Evolutionary conservation across 2,329 filamentous ascomycete genomes (phyloP), one percentile per base, ranked within the genome.

Genomic region (Scolecobasidium constrictum): DNA sequence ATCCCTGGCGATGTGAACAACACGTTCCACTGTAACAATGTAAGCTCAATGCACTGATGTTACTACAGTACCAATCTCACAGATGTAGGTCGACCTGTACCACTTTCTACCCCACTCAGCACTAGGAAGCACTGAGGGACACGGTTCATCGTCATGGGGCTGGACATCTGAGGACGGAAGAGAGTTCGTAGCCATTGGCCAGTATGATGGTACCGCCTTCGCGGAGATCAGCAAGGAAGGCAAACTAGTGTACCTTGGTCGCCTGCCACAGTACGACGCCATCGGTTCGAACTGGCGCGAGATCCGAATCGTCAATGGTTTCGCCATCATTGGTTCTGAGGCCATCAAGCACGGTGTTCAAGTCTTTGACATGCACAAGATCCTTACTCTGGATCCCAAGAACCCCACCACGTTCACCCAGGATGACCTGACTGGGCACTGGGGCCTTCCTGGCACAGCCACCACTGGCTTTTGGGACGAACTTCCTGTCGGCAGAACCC

Each of bases 351-450:
- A 79, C 56, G 70, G 72, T 28, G 68, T 80, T 36, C 76, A 79
- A 57, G 68, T 79, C 57, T 80, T 80, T 52, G 76, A 80, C 57
- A 68, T 78, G 71, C 68, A 64, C 51, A 77, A 69, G 44, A 47
- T 51, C 22, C 38, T 31, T 19, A 44, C 35, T 21, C 43, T 21
- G 21, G 9, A 9, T 31, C 26, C 9, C 26, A 31, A 28, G 28
- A 26, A 4, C n/a, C 22, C 18, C 28, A 19, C 5, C 13, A 22
- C 20, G 23, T 16, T 33, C 4, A 16, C 26, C 13, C 12, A 38
- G 11, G 37, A 28, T 20, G 17, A 20, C 28, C 5, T 38, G 26
- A 31, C 26, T 31, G 26, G 13, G 11, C 11, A 13, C n/a, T n/a
- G n/a, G n/a, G n/a, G n/a, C n/a, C n/a, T 11, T 37, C 35, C 11